Base-by-base conservation (phyloP, 768 basidiomycete genomes). In the Baorangia bicolor region DNA sequence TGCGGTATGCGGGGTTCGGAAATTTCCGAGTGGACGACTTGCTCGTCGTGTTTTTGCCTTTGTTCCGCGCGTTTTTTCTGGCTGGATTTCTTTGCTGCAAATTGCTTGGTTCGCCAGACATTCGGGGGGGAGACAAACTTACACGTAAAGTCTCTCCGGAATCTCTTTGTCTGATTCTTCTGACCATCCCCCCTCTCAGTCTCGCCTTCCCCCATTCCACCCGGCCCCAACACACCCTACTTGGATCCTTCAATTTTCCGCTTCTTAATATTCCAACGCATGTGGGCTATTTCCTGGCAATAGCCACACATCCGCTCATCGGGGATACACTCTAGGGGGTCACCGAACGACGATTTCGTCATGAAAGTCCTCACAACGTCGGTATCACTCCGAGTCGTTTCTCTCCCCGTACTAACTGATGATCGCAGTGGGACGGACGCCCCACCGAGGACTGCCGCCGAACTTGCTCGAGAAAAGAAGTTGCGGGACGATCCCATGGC, bases 401-500 rank as follows among this genome's bases (percentile, higher is more conserved):
- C 28, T 28, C 37, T 12, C 50, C 60, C 50, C 25, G 3, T 41
- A 27, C 58, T 68, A 13, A 68, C 56, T 39, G 43, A 43, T 18
- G 20, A 30, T 56, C 47, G 13, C 52, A 73, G 72, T 38, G 64
- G 52, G 31, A 43, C 45, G 16, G 65, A 73, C 31, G 51, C 54
- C 39, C 73, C 69, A 44, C 72, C 47, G 65, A 71, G 62, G 74
- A 70, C 72, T 34, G 59, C 73, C 52, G 81, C 76, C 14, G 80
- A 81, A 66, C 75, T 72, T 48, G 72, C 73, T 13, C 75, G 84
- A 53, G 81, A 85, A 71, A 76, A 76, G 68, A 74, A 71, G 52
- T 70, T 86, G 53, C 72, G 79, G 49, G 76, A 74, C 39, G 85
- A 86, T 64, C 75, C 80, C 21, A 76, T 83, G 68, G 82, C 75